phyloP scores from a whole-genome alignment of 441 rosid genomes.

The Eutrema salsugineum region DNA sequence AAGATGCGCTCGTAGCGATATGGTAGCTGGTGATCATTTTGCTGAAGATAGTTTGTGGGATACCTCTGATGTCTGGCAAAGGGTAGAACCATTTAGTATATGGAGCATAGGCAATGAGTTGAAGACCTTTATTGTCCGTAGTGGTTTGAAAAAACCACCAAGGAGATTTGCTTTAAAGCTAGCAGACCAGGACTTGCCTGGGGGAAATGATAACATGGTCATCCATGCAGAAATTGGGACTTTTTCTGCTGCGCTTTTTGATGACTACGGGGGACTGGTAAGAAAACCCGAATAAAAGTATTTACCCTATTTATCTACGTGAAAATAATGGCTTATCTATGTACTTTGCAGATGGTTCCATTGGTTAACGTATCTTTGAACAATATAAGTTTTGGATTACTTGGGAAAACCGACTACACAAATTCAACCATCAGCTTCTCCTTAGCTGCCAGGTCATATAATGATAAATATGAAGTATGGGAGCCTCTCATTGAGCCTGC shows the following conservation, averaged over 20 bases:
- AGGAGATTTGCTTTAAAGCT: conserved; percentile 89
- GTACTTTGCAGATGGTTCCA: conserved; percentile 89
- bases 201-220: conserved; percentile 71
- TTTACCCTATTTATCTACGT: background rate
- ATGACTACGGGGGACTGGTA: conserved; percentile 98
- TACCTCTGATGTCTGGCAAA: conserved; percentile 63
- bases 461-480: conserved; percentile 94
- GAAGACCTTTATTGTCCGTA: conserved; percentile 82
- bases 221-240: conserved; percentile 75
- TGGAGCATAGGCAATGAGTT: conserved; percentile 79
- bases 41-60: conserved; percentile 93
- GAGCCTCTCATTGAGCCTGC: conserved; percentile 96
- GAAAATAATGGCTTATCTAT: conserved; percentile 22
- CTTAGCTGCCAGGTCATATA: conserved; percentile 86
- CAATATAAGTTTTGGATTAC: conserved; percentile 74
- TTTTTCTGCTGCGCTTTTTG: conserved; percentile 90
- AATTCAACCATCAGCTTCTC: conserved; percentile 81
- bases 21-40: conserved; percentile 88
- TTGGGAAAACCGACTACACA: conserved; percentile 63
- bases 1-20: conserved; percentile 84
- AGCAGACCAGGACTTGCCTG: conserved; percentile 58
- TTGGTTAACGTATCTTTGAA: conserved; percentile 78
- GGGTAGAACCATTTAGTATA: conserved; percentile 73
- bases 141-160: conserved; percentile 88
- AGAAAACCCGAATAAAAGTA: conserved; percentile 25